Evolutionary conservation across 495 filamentous ascomycete genomes (phyloP), one percentile per base, ranked within the genome.

Genomic region (Sabuloglossum arenarium): DNA sequence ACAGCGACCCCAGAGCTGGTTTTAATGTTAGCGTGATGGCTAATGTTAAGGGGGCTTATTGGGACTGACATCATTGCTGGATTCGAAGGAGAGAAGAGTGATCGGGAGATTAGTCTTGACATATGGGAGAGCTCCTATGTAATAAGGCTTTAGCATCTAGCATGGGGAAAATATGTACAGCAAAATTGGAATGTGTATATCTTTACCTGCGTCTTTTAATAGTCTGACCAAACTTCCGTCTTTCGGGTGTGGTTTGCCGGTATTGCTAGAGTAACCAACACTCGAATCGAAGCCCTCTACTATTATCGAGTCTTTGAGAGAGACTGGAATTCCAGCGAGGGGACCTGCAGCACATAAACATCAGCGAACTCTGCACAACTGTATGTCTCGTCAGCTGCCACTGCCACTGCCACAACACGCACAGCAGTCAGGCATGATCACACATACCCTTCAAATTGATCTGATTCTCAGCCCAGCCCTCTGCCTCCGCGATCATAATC

Each of bases 21-120:
- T 31, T n/a, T 19, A 10, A 51, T 30, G 6, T 54, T 39, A 54
- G 51, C 11, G 19, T 12, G 19, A 21, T 25, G 10, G 4, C 10
- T 43, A 21, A 12, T 10, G 6, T n/a, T 25, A 25, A 24, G 55
- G 31, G 24, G n/a, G 21, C n/a, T n/a, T n/a, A 14, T 31, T 12
- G n/a, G 2, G n/a, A 83, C 82, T 88, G 24, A 96, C 81, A 59
- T 88, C 88, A 67, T 94, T 98, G 46, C 80, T 81, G 21, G 84
- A 88, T 66, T 97, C 91, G 63, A 97, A 97, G 30, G 82, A 88
- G 53, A 97, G 73, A 8, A 98, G 76, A 0, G 90, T 94, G 53
- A 90, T 84, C 3, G 91, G 91, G n/a, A 91, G 63, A 56, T 91
- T 90, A 0, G 91, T 98, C 73, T 97, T 98, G 19, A 89, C 87